These are phyloP conservation scores for Acanthamoeba polyphaga DNA, from an alignment of 208 protist genomes.

Conservation along the genomic window DNA sequence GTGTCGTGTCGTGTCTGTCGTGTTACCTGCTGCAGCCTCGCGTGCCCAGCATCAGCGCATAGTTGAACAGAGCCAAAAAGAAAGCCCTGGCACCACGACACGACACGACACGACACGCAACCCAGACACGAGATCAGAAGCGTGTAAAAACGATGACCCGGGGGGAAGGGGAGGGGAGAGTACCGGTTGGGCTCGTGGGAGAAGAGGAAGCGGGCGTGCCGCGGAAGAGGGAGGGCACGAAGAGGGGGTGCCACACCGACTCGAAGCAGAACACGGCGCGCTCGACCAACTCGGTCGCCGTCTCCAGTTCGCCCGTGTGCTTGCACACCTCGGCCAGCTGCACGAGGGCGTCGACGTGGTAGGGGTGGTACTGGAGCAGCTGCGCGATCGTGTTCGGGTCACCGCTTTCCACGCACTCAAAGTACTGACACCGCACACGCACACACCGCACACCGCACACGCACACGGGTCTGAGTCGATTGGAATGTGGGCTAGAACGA, in stretches of 20 bases:
- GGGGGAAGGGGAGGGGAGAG: not conserved
- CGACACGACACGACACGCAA: not conserved
- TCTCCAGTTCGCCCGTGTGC: conserved; percentile 69
- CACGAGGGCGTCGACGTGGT: conserved; percentile 50
- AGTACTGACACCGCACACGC: not conserved
- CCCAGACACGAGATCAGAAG: not conserved
- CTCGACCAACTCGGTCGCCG: conserved; percentile 60
- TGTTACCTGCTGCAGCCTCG: conserved; percentile 48
- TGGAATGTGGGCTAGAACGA: too few species aligned
- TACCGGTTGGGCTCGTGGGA: conserved; percentile 46
- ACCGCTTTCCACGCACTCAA: conserved; percentile 60
- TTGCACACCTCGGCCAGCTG: conserved; percentile 61
- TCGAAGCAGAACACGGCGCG: conserved; percentile 71
- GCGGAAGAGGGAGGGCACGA: conserved; percentile 40
- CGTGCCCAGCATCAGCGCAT: conserved; percentile 52
- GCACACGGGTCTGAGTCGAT: not conserved
- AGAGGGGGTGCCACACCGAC: conserved; percentile 49
- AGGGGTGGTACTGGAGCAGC: conserved; percentile 56
- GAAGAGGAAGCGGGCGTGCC: conserved; percentile 57
- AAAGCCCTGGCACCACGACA: not conserved
- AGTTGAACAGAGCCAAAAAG: conserved; percentile 53
- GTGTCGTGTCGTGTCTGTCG: too few species aligned
- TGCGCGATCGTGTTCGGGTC: conserved; percentile 60
- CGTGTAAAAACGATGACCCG: not conserved
- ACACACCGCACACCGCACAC: not conserved